phyloP scores from a whole-genome alignment of 805 yeast species.

The Candida adriatica region DNA sequence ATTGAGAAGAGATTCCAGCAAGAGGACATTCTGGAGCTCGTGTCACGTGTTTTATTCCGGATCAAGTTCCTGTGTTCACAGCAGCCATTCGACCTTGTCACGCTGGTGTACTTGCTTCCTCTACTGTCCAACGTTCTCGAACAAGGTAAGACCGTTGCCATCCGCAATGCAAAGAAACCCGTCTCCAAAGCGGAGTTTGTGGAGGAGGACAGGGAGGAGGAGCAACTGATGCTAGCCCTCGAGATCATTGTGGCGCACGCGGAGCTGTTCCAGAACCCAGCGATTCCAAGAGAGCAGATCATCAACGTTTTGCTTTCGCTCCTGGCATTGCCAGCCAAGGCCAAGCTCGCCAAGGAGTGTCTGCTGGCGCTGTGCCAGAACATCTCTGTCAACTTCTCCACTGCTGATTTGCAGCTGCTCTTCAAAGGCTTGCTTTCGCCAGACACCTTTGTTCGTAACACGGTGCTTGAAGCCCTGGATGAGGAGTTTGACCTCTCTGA shows the following conservation, averaged over 20 bases:
- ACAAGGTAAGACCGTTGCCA: slow-evolving; percentile 52
- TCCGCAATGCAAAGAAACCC: slow-evolving; percentile 45
- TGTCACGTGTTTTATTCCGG: slow-evolving; percentile 66
- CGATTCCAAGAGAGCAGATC: slow-evolving; percentile 64
- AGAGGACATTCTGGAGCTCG: slow-evolving; percentile 46
- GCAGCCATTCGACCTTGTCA: slow-evolving; percentile 56
- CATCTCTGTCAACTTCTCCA: slow-evolving; percentile 54
- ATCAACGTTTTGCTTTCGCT: slow-evolving; percentile 56
- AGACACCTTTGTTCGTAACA: slow-evolving; percentile 64
- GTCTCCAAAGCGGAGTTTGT: slow-evolving; percentile 57
- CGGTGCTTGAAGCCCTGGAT: slow-evolving; percentile 79
- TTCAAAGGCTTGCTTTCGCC: slow-evolving; percentile 52
- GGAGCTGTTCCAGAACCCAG: slow-evolving; percentile 56
- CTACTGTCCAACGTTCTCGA: slow-evolving; percentile 61
- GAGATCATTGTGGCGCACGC: slow-evolving; percentile 68
- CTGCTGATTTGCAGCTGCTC: slow-evolving; percentile 51
- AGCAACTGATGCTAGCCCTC: slow-evolving; percentile 68
- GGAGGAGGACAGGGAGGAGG: slow-evolving; percentile 86
- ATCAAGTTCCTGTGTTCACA: slow-evolving; percentile 71
- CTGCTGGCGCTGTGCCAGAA: slow-evolving; percentile 71
- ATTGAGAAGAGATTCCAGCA: slow-evolving; percentile 40
- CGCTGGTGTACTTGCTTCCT: slow-evolving; percentile 73
- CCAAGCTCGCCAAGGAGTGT: slow-evolving; percentile 79
- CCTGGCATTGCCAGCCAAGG: slow-evolving; percentile 67
- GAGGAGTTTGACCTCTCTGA: slow-evolving; percentile 59